Evolutionary conservation across 148 eudicot species (phyloP), one percentile per base, ranked within the genome.

Genomic region (Rhododendron kiyosumense): DNA sequence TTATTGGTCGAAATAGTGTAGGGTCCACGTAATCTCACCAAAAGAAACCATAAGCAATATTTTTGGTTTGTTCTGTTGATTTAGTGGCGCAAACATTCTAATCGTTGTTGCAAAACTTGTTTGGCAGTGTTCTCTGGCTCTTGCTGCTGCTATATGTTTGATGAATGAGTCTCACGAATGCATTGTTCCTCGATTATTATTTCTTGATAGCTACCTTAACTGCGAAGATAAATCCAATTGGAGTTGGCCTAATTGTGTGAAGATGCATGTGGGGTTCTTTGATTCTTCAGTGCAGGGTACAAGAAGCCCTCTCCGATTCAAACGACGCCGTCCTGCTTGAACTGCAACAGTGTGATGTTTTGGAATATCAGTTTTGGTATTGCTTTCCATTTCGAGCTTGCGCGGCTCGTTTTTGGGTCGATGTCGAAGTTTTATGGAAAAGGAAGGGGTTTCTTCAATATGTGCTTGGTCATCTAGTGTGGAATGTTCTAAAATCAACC

Each of bases 61-160:
- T 34, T 34, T 34, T 34, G 34, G 34, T 34, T 34, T 34, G 34
- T 34, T 34, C 34, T 34, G 34, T 34, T 34, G 34, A 34, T 34
- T 34, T 34, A 34, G 34, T 1, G 34, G 34, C 34, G 34, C 34
- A 34, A 34, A 34, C 34, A 34, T 34, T 34, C 34, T 34, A 34
- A 34, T 34, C 34, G 34, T 34, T 34, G 34, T 34, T 34, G 34
- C 34, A 34, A 49, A 59, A 73, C 84, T 32, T 86, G 76, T 84
- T 88, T 90, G 87, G 79, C 96, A 96, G 98, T 93, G 95, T 86
- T 93, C 92, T 86, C 92, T 93, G 86, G 96, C 96, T 84, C 96
- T 96, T 88, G 94, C 92, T 89, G 94, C 94, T 82, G 93, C 99
- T 85, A 91, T 95, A 79, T 84, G 87, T 84, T 87, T 88, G 63